Evolutionary conservation across 2,329 filamentous ascomycete species (phyloP), one percentile per base, ranked within the genome.

Genomic region (Ophiostoma novo-ulmi): DNA sequence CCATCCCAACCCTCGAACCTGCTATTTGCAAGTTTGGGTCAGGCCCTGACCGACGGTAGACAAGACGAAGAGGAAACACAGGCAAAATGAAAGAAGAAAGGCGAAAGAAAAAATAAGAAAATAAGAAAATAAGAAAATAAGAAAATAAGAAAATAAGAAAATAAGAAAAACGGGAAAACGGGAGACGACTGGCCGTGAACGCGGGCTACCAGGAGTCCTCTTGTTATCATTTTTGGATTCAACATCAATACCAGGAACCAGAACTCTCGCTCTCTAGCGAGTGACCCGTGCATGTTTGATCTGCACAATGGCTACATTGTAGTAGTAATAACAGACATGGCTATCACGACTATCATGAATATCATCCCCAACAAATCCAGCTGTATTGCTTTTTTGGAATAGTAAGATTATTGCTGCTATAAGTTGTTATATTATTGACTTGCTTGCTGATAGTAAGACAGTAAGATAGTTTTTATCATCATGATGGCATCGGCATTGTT

Each of bases 231-330:
- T 20, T 48, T 48, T 17, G 44, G 3, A 44, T 11, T 11, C 44
- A n/a, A 48, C 20, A 20, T 20, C 44, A 48, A 48, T 48, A n/a
- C 44, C 44, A 48, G 44, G 44, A 48, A 48, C 44, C 44, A 48
- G 4, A 48, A n/a, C 44, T 17, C 44, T 17, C 38, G 11, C 44
- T 48, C 17, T 48, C 17, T 20, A 7, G 8, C 4, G 44, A 48
- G 17, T 48, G 44, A 48, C 7, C 44, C 44, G 17, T 48, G 44
- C 44, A 48, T 48, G 52, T 58, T 58, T 58, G 52, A 58, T 58
- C 22, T 22, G 52, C 52, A 58, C n/a, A 58, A 58, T 58, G 52
- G 52, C 10, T 58, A 58, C 52, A 22, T 58, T 22, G 52, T 58
- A 58, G 52, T 26, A 26, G 31, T 0, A 58, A 26, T 20, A 17